Percentiles rank a stretch among this genome's conserved stretches.
These are phyloP conservation scores for Mycena haematopus DNA, from an alignment of 768 basidiomycete species.

Conservation along the genomic window DNA sequence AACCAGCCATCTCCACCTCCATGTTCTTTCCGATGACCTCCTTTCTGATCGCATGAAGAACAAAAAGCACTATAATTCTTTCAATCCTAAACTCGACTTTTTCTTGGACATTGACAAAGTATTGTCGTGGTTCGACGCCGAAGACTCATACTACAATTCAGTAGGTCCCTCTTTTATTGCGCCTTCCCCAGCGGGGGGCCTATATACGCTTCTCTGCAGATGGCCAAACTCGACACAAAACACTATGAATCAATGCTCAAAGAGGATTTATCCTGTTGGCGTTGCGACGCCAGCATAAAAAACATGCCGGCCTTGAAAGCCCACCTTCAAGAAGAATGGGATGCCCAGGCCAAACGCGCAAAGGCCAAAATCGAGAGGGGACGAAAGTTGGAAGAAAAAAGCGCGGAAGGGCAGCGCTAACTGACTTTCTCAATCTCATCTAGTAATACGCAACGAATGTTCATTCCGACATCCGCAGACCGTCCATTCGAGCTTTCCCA, in stretches of 20 bases:
- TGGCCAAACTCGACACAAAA: conserved; percentile 54
- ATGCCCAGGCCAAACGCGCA: conserved; percentile 50
- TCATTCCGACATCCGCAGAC: too few species aligned
- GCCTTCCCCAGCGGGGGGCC: conserved; percentile 1
- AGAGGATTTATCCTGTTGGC: conserved; percentile 70
- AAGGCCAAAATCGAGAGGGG: conserved; percentile 49
- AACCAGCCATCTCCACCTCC: conserved; percentile 79
- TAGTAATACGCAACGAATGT: too few species aligned
- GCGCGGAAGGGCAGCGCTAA: not conserved
- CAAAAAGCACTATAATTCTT: conserved; percentile 93
- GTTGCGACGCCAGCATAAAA: conserved; percentile 64
- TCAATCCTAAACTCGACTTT: conserved; percentile 84
- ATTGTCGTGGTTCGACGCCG: conserved; percentile 80
- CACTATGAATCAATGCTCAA: conserved; percentile 74
- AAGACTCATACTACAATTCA: conserved; percentile 55
- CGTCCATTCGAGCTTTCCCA: too few species aligned
- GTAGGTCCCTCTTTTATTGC: conserved; percentile 43
- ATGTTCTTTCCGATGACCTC: conserved; percentile 84
- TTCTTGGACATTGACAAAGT: conserved; percentile 82
- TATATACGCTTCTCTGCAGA: conserved; percentile 43
- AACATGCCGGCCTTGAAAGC: conserved; percentile 78
- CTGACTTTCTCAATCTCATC: too few species aligned
- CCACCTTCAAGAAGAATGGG: conserved; percentile 81
- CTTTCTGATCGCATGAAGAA: conserved; percentile 73
- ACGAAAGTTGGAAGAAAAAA: conserved; percentile 45